Percentiles rank a stretch among this genome's conserved stretches.
These are phyloP conservation scores for Geotrichum carabidarum DNA, from an alignment of 1,139 yeast genomes.

Conservation along the genomic window DNA sequence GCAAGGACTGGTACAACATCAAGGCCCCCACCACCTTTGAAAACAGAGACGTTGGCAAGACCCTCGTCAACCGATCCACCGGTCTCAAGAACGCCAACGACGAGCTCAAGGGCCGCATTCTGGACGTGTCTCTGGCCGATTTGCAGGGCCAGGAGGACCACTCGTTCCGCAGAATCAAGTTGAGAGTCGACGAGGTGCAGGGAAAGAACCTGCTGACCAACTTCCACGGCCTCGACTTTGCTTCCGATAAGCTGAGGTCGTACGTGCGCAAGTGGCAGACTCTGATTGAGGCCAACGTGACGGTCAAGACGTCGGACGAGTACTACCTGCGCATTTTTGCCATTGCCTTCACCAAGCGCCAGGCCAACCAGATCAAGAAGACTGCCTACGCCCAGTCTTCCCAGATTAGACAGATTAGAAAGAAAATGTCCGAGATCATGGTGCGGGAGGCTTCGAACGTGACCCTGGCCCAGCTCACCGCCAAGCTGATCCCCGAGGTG, in stretches of 20 bases:
- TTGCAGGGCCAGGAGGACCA: constrained; percentile 91
- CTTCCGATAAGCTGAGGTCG: constrained; percentile 84
- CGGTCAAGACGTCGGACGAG: constrained; percentile 88
- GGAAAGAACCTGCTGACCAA: constrained; percentile 89
- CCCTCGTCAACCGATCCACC: constrained; percentile 87
- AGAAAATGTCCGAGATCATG: constrained; percentile 83
- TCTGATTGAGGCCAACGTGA: constrained; percentile 83
- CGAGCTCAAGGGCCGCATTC: constrained; percentile 85
- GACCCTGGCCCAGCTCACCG: constrained; percentile 79
- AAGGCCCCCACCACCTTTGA: constrained; percentile 94
- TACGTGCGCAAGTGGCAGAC: constrained; percentile 93
- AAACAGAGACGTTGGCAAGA: constrained; percentile 92
- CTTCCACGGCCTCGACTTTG: constrained; percentile 93
- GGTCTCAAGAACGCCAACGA: constrained; percentile 91
- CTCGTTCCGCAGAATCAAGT: constrained; percentile 82
- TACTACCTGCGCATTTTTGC: constrained; percentile 84
- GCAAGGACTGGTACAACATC: constrained; percentile 91
- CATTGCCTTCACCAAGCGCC: constrained; percentile 90
- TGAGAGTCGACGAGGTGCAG: constrained; percentile 90
- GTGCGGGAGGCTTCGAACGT: constrained; percentile 79
- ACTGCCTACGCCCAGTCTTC: constrained; percentile 87
- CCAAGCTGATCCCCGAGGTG: constrained; percentile 86
- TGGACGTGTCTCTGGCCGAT: constrained; percentile 83
- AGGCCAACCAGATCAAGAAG: constrained; percentile 85
- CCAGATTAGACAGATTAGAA: constrained; percentile 79